Conservation (phyloP, 2,329 filamentous ascomycete genomes). For the Alternaria incomplexa region DNA sequence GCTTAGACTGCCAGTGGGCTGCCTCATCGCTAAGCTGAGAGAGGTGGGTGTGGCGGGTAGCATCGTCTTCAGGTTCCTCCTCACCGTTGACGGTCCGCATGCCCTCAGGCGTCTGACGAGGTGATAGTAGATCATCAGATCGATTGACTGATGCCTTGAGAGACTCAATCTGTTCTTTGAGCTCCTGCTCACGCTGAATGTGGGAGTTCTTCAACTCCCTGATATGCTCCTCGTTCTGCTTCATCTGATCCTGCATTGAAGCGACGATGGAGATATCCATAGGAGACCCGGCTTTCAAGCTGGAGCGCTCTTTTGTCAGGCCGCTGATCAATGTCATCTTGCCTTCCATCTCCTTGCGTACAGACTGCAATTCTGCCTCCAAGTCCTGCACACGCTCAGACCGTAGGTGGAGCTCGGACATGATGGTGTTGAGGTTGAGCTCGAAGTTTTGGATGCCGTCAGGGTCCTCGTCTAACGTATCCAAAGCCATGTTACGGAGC, state of each 20-base stretch:
- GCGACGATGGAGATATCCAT: slow-evolving; percentile 92
- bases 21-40: slow-evolving; percentile 74
- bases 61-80: slow-evolving; percentile 29
- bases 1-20: slow-evolving; percentile 75
- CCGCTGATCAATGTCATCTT: slow-evolving; percentile 97
- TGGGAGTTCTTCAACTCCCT: slow-evolving; percentile 75
- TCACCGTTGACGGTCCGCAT: slow-evolving; percentile 7
- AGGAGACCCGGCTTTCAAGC: slow-evolving; percentile 77
- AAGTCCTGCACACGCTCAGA: slow-evolving; percentile 90
- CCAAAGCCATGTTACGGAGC: slow-evolving; percentile 83
- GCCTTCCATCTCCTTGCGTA: slow-evolving; percentile 94
- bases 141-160: slow-evolving; percentile 64
- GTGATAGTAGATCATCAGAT: slow-evolving; percentile 25
- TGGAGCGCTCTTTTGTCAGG: slow-evolving; percentile 89
- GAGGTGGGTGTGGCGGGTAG: slow-evolving; percentile 63
- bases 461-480: slow-evolving; percentile 81
- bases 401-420: slow-evolving; percentile 86
- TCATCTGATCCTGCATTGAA: slow-evolving; percentile 83
- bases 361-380: slow-evolving; percentile 79
- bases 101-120: slow-evolving; percentile 15
- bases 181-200: slow-evolving; percentile 74
- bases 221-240: slow-evolving; percentile 82
- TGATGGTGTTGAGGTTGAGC: slow-evolving; percentile 85
- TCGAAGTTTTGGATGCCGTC: slow-evolving; percentile 93
- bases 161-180: slow-evolving; percentile 72